Conservation (phyloP, 2,329 filamentous ascomycete species). For the Thielaviopsis cerberus region DNA sequence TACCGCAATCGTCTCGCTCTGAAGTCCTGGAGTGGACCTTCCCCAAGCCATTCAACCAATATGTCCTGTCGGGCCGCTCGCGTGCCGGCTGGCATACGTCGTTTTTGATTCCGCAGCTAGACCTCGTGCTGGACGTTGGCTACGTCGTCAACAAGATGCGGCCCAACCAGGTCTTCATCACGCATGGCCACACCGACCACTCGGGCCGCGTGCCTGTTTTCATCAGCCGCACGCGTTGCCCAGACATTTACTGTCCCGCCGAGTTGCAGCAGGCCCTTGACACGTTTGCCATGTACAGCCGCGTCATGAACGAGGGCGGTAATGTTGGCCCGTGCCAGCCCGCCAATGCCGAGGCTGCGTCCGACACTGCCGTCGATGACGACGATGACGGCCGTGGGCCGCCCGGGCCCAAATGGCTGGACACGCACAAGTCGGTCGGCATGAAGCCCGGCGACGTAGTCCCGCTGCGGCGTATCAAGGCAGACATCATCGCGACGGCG, state of each 20-base stretch:
- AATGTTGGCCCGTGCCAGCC: conserved; percentile 15
- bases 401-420: conserved; percentile 15
- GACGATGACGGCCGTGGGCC: conserved; percentile 12
- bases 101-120: conserved; percentile 30
- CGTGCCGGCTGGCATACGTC: conserved; percentile 34
- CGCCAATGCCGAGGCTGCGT: conserved; percentile 2
- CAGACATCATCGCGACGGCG: conserved; percentile 22
- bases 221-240: conserved; percentile 25
- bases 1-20: conserved; percentile 26
- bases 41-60: conserved; percentile 24
- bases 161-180: conserved; percentile 31
- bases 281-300: conserved; percentile 23
- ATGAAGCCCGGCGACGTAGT: conserved; percentile 21
- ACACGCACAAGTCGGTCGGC: conserved; percentile 24
- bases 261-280: conserved; percentile 24
- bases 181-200: conserved; percentile 31
- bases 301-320: conserved; percentile 25
- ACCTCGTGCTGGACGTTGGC: conserved; percentile 30
- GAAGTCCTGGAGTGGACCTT: conserved; percentile 28
- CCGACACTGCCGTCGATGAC: conserved; percentile 3
- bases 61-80: conserved; percentile 27
- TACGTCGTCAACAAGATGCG: conserved; percentile 26
- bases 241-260: conserved; percentile 27
- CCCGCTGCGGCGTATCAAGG: conserved; percentile 19
- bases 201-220: conserved; percentile 26